Evolutionary conservation across 2,329 filamentous ascomycete species (phyloP).

Genomic region (Ilyonectria mors-panacis): DNA sequence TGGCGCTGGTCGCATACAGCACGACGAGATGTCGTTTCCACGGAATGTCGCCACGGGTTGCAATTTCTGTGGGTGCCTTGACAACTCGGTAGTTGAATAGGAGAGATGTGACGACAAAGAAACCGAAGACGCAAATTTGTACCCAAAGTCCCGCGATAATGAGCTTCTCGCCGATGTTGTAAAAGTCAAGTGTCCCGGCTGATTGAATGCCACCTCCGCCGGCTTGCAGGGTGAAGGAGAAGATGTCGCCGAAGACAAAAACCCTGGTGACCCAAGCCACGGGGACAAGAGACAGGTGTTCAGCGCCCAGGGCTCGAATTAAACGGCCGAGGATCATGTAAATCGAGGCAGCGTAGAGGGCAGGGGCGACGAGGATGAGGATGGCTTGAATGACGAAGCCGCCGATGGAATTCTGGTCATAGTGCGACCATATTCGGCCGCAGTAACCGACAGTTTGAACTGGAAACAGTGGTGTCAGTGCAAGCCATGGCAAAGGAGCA

Average conservation of each 20-base stretch:
- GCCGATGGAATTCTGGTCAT: neutral
- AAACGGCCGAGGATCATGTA: slow-evolving; percentile 66
- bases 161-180: slow-evolving; percentile 61
- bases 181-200: slow-evolving; percentile 43
- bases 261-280: slow-evolving; percentile 64
- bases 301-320: slow-evolving; percentile 56
- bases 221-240: slow-evolving; percentile 67
- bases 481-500: too few species aligned
- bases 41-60: slow-evolving; percentile 24
- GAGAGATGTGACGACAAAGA: slow-evolving; percentile 4
- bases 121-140: slow-evolving; percentile 69
- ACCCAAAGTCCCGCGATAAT: slow-evolving; percentile 70
- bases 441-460: slow-evolving; percentile 62
- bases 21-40: slow-evolving; percentile 52
- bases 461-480: slow-evolving; percentile 31
- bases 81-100: slow-evolving; percentile 8
- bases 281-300: slow-evolving; percentile 52
- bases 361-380: slow-evolving; percentile 62
- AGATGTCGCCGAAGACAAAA: slow-evolving; percentile 69
- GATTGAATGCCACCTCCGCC: slow-evolving; percentile 55
- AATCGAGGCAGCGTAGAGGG: slow-evolving; percentile 64
- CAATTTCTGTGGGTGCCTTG: neutral
- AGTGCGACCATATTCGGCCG: slow-evolving; percentile 19
- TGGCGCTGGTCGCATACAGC: slow-evolving; percentile 51
- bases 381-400: slow-evolving; percentile 54